Evolutionary conservation across 2,329 filamentous ascomycete genomes (phyloP), one percentile per base, ranked within the genome.

Genomic region (Phialophora macrospora): DNA sequence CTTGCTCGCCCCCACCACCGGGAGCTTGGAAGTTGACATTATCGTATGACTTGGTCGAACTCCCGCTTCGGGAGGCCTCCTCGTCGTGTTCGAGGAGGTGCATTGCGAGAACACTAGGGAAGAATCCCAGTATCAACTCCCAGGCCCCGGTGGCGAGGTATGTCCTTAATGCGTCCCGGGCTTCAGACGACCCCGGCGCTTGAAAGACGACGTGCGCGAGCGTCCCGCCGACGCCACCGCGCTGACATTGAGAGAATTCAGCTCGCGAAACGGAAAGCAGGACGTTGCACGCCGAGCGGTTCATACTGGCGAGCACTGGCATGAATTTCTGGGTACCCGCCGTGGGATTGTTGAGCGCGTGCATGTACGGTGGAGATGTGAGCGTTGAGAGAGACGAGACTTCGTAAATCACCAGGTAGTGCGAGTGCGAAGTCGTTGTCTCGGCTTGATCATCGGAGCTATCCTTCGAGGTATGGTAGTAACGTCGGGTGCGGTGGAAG

Each of bases 301-400:
- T 63, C 64, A 63, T 60, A 22, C 32, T 41, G 30, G 60, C 56
- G n/a, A 66, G 38, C 11, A 66, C 14, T 84, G 0, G 92, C 91
- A 4, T 89, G 82, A 38, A 97, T 80, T 58, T 96, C 86, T 67
- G 97, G 92, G 0, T 83, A 77, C 73, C 92, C 87, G 0, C 89
- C 3, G 64, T 66, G 17, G 65, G 65, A 48, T 61, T 67, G 44
- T 67, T 61, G 24, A 67, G 61, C 24, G 65, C 65, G 8, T 34
- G n/a, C 61, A 67, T 67, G 54, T 67, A 67, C 4, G 32, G 48
- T 1, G 41, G 44, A 2, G 65, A 67, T 1, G 65, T 67, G 26
- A 67, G 57, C 24, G 58, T 52, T 7, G 20, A 51, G 8, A 67
- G 58, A 17, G 56, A 52, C 44, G 49, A 55, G 22, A 64, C 61